These are phyloP conservation scores for Cadophora luteo-olivacea DNA, from an alignment of 2,329 filamentous ascomycete genomes.

Conservation along the genomic window DNA sequence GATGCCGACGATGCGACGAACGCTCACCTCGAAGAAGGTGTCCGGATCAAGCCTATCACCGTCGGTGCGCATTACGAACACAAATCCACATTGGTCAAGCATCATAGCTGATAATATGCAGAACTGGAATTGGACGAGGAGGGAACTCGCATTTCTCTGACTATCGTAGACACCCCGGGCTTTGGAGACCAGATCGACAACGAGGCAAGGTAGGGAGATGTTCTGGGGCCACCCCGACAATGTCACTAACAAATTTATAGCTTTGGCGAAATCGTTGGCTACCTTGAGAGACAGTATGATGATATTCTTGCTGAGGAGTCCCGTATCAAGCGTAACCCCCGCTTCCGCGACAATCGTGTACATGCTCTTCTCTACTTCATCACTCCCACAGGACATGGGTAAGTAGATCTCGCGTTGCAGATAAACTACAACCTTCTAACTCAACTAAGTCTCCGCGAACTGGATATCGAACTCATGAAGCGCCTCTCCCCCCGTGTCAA, in stretches of 20 bases:
- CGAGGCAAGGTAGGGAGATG: constrained; percentile 78
- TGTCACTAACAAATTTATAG: constrained; percentile 54
- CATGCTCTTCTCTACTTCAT: constrained; percentile 99
- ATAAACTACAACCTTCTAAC: constrained; percentile 30
- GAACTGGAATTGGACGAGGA: constrained; percentile 97
- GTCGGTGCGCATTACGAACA: constrained; percentile 71
- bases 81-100: constrained; percentile 12
- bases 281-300: constrained; percentile 99
- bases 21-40: constrained; percentile 93
- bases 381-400: constrained; percentile 96
- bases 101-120: constrained; percentile 51
- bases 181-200: constrained; percentile 99
- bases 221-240: constrained; percentile 12
- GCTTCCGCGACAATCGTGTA: constrained; percentile 98
- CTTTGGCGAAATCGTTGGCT: constrained; percentile 97
- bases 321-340: constrained; percentile 99
- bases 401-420: constrained; percentile 46
- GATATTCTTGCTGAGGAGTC: constrained; percentile 99
- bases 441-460: constrained; percentile 81
- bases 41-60: constrained; percentile 98
- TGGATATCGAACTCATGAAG: constrained; percentile 99
- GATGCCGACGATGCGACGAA: constrained; percentile 88
- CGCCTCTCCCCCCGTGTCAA: constrained; percentile 97
- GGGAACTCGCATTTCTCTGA: constrained; percentile 96
- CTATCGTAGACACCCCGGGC: constrained; percentile 97